Base-by-base conservation (phyloP, 2,329 filamentous ascomycete genomes). In the Pseudocercospora musae region DNA sequence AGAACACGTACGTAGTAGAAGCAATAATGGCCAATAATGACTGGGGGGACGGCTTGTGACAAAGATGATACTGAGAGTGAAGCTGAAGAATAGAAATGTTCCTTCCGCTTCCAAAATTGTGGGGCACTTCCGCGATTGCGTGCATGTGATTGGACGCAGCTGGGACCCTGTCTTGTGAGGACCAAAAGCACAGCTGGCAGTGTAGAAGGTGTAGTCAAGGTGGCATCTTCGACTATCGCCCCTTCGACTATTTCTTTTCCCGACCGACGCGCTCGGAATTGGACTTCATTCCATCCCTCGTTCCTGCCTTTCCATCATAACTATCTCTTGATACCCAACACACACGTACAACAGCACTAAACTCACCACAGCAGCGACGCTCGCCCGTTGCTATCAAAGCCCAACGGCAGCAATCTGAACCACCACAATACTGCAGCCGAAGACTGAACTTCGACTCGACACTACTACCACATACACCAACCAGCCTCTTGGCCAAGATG, bases 401-500 rank as follows among this genome's bases (percentile, higher is more conserved):
- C 46, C 55, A 57, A 57, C 37, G 37, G 42, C 55, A 27, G 55
- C 55, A 46, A 48, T 48, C 42, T 57, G 42, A 46, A 49, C 50
- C 40, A 57, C 55, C 37, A 50, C 50, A 33, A 53, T 57, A 49
- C 44, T 50, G 25, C 42, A 53, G 33, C 50, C 59, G 25, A 42
- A 54, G 18, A 23, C 23, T 25, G 44, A 27, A 27, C n/a, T 25
- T 53, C 49, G 25, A 53, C 27, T 53, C 25, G 49, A 25, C 49
- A 18, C 8, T 15, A 10, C 20, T 15, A 31, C 7, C 4, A 27
- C 18, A 60, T 57, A 62, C 62, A 65, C 48, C 57, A 60, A 68
- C 69, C 68, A 65, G 70, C 69, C 71, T 69, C 66, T 66, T 62
- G 55, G 48, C 31, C 62, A 70, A 66, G 67, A 75, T 75, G 73